Evolutionary conservation across 1,284 basidiomycete species (phyloP).

Genomic region (Wolfiporia cocos): DNA sequence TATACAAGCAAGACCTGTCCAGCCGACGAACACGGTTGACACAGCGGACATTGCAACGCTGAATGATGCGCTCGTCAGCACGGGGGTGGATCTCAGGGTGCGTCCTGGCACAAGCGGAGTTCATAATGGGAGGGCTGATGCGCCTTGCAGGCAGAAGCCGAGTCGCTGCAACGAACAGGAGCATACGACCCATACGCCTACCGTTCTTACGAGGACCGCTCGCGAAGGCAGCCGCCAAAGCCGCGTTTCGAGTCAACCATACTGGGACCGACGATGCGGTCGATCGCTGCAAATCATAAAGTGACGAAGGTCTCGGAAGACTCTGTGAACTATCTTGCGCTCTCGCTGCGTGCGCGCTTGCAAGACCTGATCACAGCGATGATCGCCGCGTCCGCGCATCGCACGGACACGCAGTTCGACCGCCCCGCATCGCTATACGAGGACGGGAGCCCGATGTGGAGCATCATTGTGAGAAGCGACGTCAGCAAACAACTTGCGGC

Average conservation of each 20-base stretch:
- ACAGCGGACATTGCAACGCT: slow-evolving; percentile 68
- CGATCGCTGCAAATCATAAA: slow-evolving; percentile 57
- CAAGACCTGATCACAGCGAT: slow-evolving; percentile 67
- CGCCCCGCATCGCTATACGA: slow-evolving; percentile 59
- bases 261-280: slow-evolving; percentile 57
- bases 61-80: slow-evolving; percentile 78
- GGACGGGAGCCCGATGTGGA: slow-evolving; percentile 73
- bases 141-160: slow-evolving; percentile 66
- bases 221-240: slow-evolving; percentile 60
- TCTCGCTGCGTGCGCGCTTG: slow-evolving; percentile 71
- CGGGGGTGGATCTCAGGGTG: slow-evolving; percentile 76
- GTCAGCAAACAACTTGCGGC: slow-evolving; percentile 68
- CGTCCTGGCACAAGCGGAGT: slow-evolving; percentile 14
- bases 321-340: slow-evolving; percentile 68
- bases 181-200: slow-evolving; percentile 53
- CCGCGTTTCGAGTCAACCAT: slow-evolving; percentile 60
- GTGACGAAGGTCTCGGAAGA: slow-evolving; percentile 64
- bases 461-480: slow-evolving; percentile 64
- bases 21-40: slow-evolving; percentile 33
- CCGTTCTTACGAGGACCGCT: slow-evolving; percentile 63
- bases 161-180: slow-evolving; percentile 54
- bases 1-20: slow-evolving; percentile 22
- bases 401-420: slow-evolving; percentile 64
- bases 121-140: background rate
- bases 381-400: slow-evolving; percentile 68